These are phyloP conservation scores for Clitopilus passeckerianus DNA, from an alignment of 768 basidiomycete species.

Conservation along the genomic window DNA sequence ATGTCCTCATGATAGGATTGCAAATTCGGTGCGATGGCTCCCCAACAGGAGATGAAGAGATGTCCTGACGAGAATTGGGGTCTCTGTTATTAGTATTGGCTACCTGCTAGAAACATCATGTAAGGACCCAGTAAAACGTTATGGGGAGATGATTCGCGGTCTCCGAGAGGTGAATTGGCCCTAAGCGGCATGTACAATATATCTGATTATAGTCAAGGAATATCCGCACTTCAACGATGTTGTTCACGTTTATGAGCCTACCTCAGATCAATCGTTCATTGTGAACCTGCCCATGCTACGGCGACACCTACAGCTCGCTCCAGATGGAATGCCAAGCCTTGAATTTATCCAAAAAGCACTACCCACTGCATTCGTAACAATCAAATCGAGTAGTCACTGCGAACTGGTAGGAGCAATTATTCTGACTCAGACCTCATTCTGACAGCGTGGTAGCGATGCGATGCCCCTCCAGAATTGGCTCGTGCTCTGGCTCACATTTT, in stretches of 20 bases:
- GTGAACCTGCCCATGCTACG: conserved; percentile 32
- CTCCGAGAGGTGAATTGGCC: background rate
- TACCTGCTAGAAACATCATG: background rate
- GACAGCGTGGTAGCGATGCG: background rate
- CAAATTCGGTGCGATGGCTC: background rate
- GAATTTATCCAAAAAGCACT: background rate
- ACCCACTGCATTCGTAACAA: background rate
- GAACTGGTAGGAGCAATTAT: background rate
- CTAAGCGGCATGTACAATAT: background rate
- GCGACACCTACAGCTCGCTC: background rate
- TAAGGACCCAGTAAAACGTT: background rate
- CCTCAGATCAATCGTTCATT: conserved; percentile 50
- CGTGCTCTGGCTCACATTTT: background rate
- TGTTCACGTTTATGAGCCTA: conserved; percentile 38
- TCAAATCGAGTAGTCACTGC: background rate
- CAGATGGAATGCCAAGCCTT: background rate
- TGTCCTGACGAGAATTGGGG: background rate
- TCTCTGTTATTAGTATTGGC: background rate
- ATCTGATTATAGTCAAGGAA: background rate
- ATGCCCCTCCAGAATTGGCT: background rate
- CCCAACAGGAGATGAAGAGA: background rate
- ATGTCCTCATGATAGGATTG: background rate
- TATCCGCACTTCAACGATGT: conserved; percentile 31
- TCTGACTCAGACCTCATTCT: no score
- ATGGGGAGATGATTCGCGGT: background rate